A percentile compares a stretch with the other conserved stretches of the same genome.
Conservation (phyloP, 441 rosid genomes). For the Syzygium syzygioides region DNA sequence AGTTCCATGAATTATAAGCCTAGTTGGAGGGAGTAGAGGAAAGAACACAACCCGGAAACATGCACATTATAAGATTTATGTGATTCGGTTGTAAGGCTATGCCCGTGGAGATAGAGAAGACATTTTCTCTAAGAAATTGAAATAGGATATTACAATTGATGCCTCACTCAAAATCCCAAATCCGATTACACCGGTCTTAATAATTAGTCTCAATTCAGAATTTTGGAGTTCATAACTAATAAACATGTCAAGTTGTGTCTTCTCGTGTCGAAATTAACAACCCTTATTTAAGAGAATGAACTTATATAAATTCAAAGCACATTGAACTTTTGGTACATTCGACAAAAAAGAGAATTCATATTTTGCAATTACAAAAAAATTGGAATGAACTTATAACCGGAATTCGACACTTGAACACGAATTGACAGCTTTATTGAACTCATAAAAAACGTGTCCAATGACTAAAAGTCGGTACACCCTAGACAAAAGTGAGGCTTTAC, state of each 20-base stretch:
- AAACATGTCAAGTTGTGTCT: not conserved
- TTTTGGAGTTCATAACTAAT: not conserved
- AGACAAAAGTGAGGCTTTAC: not conserved
- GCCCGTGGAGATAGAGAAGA: not conserved
- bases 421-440: not conserved
- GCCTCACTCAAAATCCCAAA: not conserved
- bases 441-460: not conserved
- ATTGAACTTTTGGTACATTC: fast-evolving
- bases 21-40: not conserved
- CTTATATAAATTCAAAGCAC: not conserved
- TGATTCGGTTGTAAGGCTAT: not conserved
- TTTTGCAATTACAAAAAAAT: not conserved
- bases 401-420: not conserved
- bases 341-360: not conserved
- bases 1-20: not conserved
- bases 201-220: not conserved
- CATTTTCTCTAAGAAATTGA: not conserved
- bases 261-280: not conserved
- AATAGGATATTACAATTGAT: not conserved
- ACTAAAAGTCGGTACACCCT: not conserved
- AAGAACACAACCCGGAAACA: not conserved
- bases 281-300: not conserved
- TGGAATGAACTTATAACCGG: not conserved
- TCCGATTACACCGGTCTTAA: not conserved
- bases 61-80: not conserved